Evolutionary conservation across 2,329 filamentous ascomycete genomes (phyloP), one percentile per base, ranked within the genome.

Genomic region (Alternaria brassicicola): DNA sequence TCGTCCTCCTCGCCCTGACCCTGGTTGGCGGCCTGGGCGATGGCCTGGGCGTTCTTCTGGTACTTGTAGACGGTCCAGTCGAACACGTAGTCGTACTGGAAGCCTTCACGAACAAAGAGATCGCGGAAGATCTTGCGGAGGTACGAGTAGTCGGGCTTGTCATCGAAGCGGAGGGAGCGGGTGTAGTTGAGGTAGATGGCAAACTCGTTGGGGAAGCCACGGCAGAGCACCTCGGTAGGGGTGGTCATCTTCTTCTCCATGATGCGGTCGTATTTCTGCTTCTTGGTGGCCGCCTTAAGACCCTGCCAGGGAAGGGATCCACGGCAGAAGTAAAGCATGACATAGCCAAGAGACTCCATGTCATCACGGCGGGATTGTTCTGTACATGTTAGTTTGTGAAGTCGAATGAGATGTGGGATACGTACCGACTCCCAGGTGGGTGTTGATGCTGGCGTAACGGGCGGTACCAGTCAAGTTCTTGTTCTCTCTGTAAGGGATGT

Each of bases 171-270:
- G 68, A 99, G 92, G 56, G 93, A 97, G 63, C 95, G 92, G 52
- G 94, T 98, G 86, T 99, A 98, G 89, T 98, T 98, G 65, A 99
- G 87, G 81, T 99, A 99, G 80, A 98, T 98, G 83, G 94, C 93
- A 73, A 99, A 99, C 83, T 99, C 95, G 80, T 98, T 97, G 72
- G 95, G 95, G 85, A 99, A 98, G 69, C 95, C 95, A 79, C 94
- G 93, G 89, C 95, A 99, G 48, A 99, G 91, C 47, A 97, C 93
- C 82, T 99, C 94, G 71, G 94, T 98, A 8, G 95, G 93, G 3
- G 95, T 99, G 13, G 95, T 99, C 95, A 98, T 98, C 92, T 99
- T 99, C 89, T 99, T 99, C 86, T 99, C 95, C 94, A 98, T 98
- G 83, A 99, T 99, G 67, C 94, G 89, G 82, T 99, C 95, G 78